Evolutionary conservation across 2,329 filamentous ascomycete species (phyloP), one percentile per base, ranked within the genome.

Genomic region (Simplicillium sp.): DNA sequence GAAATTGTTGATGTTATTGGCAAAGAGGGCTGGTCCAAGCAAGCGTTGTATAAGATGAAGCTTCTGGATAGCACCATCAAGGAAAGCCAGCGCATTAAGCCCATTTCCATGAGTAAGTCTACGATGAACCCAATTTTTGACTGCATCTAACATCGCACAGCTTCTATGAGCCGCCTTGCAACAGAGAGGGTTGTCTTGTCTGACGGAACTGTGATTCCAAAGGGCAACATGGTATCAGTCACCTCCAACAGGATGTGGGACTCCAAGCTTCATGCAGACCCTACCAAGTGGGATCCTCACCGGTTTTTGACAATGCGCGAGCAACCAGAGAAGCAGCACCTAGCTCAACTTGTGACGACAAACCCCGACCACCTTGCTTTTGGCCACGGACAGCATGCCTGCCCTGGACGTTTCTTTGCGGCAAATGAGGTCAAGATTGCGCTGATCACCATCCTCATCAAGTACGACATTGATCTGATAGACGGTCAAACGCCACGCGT

Each of bases 341-440:
- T 38, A 1, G 39, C 44, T 3, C 67, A 65, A 46, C 61, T 77
- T 52, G 67, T 74, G 4, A 68, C 67, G 11, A 75, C 73, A 1
- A 65, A 63, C 14, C 56, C 66, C 9, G 53, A 61, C 7, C 67
- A 72, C 47, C 51, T 76, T 14, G 59, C 65, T 0, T 79, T 78
- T 49, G 73, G 75, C 0, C 68, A 75, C 44, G 75, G 75, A 0
- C 57, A 66, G 34, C 71, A 77, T 52, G 69, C 66, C 1, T 70
- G 72, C 38, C 67, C 69, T 0, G 73, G 73, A 0, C 62, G 72
- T 1, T 76, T 76, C 54, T 74, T 75, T 46, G 71, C 71, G 0
- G 62, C 67, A 0, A 66, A 69, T 36, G 70, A 73, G 53, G 56
- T 73, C 31, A 76, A 77, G 54, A 67, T 76, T 50, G 54, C 70